These are phyloP conservation scores for Fusarium nurragi DNA, from an alignment of 2,329 filamentous ascomycete species.

Conservation along the genomic window DNA sequence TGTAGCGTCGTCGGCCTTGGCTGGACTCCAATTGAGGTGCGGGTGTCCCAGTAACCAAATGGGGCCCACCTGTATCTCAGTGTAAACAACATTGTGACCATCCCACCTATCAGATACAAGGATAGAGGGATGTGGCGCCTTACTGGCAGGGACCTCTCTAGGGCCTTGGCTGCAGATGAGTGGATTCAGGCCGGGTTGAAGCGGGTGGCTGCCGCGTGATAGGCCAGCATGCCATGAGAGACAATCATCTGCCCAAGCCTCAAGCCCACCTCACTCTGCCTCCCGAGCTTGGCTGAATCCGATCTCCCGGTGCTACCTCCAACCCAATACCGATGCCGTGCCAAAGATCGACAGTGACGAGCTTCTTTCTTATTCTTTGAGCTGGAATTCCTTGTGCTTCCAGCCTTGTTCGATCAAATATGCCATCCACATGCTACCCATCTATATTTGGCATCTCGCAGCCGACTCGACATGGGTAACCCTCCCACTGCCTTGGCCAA, in stretches of 20 bases:
- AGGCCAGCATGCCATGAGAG: conserved; percentile 1
- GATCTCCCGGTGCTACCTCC: conserved; percentile 34
- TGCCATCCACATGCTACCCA: background rate
- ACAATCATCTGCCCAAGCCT: conserved; percentile 16
- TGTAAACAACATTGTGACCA: conserved; percentile 39
- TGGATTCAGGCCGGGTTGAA: conserved; percentile 4
- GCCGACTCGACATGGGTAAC: conserved; percentile 29
- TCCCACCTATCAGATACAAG: conserved; percentile 38
- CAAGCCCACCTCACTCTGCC: background rate
- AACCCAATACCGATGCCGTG: conserved; percentile 6
- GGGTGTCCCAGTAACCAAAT: conserved; percentile 41
- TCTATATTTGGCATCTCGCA: background rate
- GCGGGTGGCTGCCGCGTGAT: conserved; percentile 14
- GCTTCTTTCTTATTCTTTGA: conserved; percentile 11
- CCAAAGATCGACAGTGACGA: conserved; percentile 17
- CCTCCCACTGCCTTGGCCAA: conserved; percentile 31
- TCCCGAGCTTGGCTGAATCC: conserved; percentile 28
- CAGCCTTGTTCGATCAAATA: background rate
- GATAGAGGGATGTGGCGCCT: conserved; percentile 27
- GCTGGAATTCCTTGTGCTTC: background rate
- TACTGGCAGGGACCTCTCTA: conserved; percentile 23
- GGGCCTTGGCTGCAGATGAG: conserved; percentile 16
- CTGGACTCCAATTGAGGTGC: conserved; percentile 19
- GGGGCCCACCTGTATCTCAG: conserved; percentile 32
- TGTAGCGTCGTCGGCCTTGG: conserved; percentile 27